Evolutionary conservation across 129 eudicot genomes (phyloP).

Genomic region (Lactuca sativa): DNA sequence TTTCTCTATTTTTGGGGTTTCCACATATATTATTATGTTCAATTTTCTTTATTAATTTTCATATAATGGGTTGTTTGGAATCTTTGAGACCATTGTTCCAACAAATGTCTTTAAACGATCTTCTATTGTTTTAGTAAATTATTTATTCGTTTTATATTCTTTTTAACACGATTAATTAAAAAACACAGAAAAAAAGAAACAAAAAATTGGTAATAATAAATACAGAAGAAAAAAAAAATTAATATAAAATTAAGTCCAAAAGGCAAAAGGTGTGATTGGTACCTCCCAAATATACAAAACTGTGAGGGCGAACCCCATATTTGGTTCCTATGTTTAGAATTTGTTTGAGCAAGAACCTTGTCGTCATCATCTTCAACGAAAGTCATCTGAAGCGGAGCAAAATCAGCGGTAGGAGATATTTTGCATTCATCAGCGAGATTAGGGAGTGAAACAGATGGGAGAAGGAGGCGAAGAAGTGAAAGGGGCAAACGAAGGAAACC

Average conservation of each 20-base stretch:
- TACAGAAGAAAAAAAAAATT: too few relatives aligned
- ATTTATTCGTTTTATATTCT: too few relatives aligned
- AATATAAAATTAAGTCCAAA: background rate
- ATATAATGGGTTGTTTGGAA: too few relatives aligned
- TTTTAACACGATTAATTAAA: too few relatives aligned
- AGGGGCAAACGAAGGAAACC: constrained; percentile 23
- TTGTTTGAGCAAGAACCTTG: constrained; percentile 7
- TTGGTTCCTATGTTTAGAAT: constrained; percentile 9
- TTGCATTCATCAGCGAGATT: background rate
- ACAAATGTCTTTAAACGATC: too few relatives aligned
- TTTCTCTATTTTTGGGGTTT: too few relatives aligned
- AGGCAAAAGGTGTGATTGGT: background rate
- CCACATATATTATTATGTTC: too few relatives aligned
- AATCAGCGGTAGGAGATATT: background rate
- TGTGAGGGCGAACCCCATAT: constrained; percentile 19
- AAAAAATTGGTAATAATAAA: too few relatives aligned
- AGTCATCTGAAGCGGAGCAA: constrained; percentile 21
- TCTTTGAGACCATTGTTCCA: too few relatives aligned
- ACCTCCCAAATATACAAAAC: constrained; percentile 1
- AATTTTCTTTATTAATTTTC: too few relatives aligned
- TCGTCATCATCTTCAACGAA: constrained; percentile 4
- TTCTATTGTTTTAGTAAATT: too few relatives aligned
- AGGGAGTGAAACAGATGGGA: constrained; percentile 20
- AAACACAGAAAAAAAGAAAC: background rate
- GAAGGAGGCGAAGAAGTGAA: constrained; percentile 26